Evolutionary conservation across 306 rosid genomes (phyloP).

Genomic region (Begonia peltatifolia): DNA sequence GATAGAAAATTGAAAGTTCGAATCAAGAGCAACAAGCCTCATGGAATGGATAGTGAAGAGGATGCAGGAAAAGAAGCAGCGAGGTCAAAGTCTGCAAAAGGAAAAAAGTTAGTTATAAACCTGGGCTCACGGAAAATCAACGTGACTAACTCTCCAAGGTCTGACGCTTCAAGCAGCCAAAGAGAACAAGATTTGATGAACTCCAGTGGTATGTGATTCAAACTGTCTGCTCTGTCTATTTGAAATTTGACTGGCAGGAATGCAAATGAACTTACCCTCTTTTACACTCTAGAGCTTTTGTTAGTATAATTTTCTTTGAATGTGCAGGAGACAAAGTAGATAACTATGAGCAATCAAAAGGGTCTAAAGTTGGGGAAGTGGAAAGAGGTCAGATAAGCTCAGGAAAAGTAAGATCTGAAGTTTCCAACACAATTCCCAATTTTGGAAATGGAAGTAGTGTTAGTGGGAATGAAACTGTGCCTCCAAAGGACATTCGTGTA

Average conservation of each 20-base stretch:
- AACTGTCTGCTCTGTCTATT: no score
- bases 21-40: conserved; percentile 47
- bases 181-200: conserved; percentile 48
- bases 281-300: conserved; percentile 1
- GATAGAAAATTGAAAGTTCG: conserved; percentile 63
- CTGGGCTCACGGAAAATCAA: conserved; percentile 82
- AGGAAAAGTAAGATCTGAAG: conserved; percentile 53
- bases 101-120: conserved; percentile 85
- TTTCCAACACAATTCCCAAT: conserved; percentile 25
- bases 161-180: conserved; percentile 80
- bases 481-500: conserved; percentile 21
- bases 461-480: conserved; percentile 30
- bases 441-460: conserved; percentile 32
- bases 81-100: conserved; percentile 52
- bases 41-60: conserved; percentile 52
- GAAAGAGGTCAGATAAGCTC: conserved; percentile 62
- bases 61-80: conserved; percentile 49
- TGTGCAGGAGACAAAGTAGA: conserved; percentile 38
- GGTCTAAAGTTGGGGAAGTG: conserved; percentile 42
- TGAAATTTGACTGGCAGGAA: no score
- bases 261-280: not conserved
- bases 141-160: conserved; percentile 63
- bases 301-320: conserved; percentile 7
- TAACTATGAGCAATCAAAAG: conserved; percentile 35
- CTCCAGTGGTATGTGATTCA: conserved; percentile 37